A percentile compares a stretch with the other conserved stretches of the same genome.
Evolutionary conservation across 1,139 yeast species (phyloP).

Genomic region (Yamadazyma triangularis): DNA sequence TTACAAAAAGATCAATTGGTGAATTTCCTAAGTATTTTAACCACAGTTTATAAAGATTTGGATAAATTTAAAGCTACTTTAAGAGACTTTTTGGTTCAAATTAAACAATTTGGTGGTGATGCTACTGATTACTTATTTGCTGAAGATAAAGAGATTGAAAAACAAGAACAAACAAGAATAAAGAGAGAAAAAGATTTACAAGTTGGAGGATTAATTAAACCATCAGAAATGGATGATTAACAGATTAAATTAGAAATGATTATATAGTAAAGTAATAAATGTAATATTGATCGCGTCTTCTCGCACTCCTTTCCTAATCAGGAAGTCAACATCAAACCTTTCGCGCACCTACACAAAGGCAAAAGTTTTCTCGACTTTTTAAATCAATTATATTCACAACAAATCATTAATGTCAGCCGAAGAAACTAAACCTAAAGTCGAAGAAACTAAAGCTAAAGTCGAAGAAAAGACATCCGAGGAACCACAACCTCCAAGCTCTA

Average conservation of each 20-base stretch:
- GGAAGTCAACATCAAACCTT: too few relatives aligned
- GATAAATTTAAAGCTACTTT: constrained; percentile 76
- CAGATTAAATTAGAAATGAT: too few relatives aligned
- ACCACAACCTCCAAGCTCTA: constrained; percentile 61
- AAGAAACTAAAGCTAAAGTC: constrained; percentile 14
- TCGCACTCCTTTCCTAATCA: too few relatives aligned
- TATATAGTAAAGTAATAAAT: too few relatives aligned
- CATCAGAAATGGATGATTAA: constrained; percentile 89
- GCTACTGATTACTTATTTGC: constrained; percentile 90
- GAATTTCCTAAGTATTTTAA: constrained; percentile 74
- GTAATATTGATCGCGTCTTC: too few relatives aligned
- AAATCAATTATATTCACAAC: too few relatives aligned
- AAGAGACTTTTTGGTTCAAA: constrained; percentile 94
- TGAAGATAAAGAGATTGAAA: constrained; percentile 83
- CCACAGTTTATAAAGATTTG: constrained; percentile 69
- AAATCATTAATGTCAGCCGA: constrained; percentile 8
- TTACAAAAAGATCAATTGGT: constrained; percentile 78
- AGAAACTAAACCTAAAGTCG: constrained; percentile 29
- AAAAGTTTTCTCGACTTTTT: too few relatives aligned
- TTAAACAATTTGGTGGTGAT: constrained; percentile 94
- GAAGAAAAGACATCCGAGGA: too few relatives aligned
- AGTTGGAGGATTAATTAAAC: constrained; percentile 92
- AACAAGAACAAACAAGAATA: constrained; percentile 58
- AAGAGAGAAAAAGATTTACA: constrained; percentile 80
- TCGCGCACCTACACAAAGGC: too few relatives aligned